phyloP scores from a whole-genome alignment of 2,329 filamentous ascomycete genomes.

The Scedosporium dehoogii region DNA sequence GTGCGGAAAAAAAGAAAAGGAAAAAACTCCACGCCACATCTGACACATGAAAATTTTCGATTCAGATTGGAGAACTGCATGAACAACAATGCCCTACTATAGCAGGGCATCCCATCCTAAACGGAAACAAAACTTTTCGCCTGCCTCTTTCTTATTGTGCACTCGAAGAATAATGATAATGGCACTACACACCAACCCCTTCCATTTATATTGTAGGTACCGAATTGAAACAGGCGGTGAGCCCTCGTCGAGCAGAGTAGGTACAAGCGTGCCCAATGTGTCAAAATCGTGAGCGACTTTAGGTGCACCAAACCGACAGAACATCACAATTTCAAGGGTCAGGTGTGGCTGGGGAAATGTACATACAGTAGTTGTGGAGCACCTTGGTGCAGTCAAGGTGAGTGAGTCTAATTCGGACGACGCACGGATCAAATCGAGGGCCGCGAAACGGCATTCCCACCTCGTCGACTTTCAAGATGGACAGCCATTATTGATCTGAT shows the following conservation, averaged over 20 bases:
- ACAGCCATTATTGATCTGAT: neutral
- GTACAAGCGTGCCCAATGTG: neutral
- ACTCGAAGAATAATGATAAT: neutral
- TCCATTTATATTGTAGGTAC: neutral
- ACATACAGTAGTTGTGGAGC: neutral
- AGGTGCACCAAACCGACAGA: too few species aligned
- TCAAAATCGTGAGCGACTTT: neutral
- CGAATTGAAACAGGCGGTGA: neutral
- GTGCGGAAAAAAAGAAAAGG: neutral
- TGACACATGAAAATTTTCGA: neutral
- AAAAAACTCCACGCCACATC: neutral
- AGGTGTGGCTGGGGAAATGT: neutral
- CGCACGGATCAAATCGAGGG: neutral
- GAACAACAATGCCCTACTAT: neutral
- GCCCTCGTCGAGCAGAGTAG: neutral
- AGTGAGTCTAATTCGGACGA: neutral
- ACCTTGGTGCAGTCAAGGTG: neutral
- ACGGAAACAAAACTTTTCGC: too few species aligned
- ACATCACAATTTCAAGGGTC: neutral
- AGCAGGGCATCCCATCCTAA: conserved; percentile 4
- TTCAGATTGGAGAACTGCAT: neutral
- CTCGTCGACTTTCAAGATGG: neutral
- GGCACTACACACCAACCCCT: neutral
- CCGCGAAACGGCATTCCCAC: neutral
- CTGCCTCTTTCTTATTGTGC: too few species aligned